phyloP scores from a whole-genome alignment of 2,329 filamentous ascomycete species.

The Aspergillus sp. region DNA sequence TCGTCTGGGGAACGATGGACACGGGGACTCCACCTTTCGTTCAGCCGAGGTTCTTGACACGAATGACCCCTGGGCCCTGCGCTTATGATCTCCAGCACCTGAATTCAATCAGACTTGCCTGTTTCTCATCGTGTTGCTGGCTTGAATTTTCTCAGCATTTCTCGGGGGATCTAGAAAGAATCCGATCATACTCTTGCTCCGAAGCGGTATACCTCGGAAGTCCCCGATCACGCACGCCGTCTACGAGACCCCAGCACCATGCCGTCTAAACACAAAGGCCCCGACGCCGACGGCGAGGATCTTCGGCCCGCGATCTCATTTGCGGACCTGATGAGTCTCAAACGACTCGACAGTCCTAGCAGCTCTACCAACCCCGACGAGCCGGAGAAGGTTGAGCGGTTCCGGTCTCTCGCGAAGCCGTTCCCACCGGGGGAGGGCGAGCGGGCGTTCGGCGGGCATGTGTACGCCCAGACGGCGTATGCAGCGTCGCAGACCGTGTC shows the following conservation, averaged over 20 bases:
- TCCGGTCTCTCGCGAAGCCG: conserved; percentile 28
- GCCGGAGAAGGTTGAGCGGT: conserved; percentile 29
- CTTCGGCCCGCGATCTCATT: conserved; percentile 23
- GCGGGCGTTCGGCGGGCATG: conserved; percentile 55
- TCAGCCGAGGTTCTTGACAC: background rate
- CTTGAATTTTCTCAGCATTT: no score
- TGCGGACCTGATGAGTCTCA: conserved; percentile 31
- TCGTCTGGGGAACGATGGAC: conserved; percentile 11
- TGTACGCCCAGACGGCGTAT: conserved; percentile 58
- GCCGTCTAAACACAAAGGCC: conserved; percentile 7
- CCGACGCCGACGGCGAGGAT: conserved; percentile 7
- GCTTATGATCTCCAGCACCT: no score
- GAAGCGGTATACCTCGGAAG: no score
- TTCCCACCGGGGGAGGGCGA: conserved; percentile 45
- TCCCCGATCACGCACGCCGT: no score
- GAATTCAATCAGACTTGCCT: no score
- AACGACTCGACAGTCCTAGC: conserved; percentile 21
- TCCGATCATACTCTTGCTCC: no score
- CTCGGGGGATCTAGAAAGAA: no score
- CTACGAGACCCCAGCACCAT: no score
- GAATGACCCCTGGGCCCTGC: no score
- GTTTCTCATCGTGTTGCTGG: no score
- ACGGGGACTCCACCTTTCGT: background rate
- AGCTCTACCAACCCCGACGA: conserved; percentile 7
- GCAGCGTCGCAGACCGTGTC: conserved; percentile 55